A percentile compares a stretch with the other conserved stretches of the same genome.
These are phyloP conservation scores for Escovopsis sp. DNA, from an alignment of 2,329 filamentous ascomycete genomes.

Conservation along the genomic window DNA sequence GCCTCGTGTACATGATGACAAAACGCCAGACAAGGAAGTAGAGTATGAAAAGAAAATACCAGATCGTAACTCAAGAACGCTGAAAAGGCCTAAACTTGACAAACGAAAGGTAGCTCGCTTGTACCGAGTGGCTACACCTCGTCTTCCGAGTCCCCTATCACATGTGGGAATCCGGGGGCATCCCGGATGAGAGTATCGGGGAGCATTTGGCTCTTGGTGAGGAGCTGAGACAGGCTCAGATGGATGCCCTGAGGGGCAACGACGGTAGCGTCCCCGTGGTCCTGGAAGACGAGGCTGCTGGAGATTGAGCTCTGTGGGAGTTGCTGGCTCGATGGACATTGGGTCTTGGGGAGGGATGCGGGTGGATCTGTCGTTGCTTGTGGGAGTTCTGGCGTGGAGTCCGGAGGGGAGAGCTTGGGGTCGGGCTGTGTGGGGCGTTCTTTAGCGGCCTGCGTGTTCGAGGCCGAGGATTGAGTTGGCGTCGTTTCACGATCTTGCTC, in stretches of 20 bases:
- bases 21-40: too few relatives aligned
- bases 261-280: constrained; percentile 10
- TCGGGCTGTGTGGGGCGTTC: neutral
- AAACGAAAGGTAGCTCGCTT: too few relatives aligned
- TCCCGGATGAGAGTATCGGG: constrained; percentile 30
- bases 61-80: too few relatives aligned
- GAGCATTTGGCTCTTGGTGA: constrained; percentile 38
- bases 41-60: too few relatives aligned
- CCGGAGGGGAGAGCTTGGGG: too few relatives aligned
- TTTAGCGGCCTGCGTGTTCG: neutral
- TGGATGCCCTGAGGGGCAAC: constrained; percentile 6
- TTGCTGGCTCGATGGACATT: neutral
- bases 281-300: constrained; percentile 15
- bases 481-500: too few relatives aligned
- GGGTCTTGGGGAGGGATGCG: constrained; percentile 16
- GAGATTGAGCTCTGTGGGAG: neutral
- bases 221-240: constrained; percentile 28
- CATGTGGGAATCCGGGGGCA: constrained; percentile 15
- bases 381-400: constrained; percentile 9
- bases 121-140: constrained; percentile 8
- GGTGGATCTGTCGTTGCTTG: constrained; percentile 25
- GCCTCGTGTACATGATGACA: too few relatives aligned
- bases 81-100: too few relatives aligned
- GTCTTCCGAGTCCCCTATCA: constrained; percentile 25
- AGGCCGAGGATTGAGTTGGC: too few relatives aligned